Percentiles rank a stretch among this genome's conserved stretches.
These are phyloP conservation scores for Eutypella sp. DNA, from an alignment of 2,329 filamentous ascomycete genomes.

Conservation along the genomic window DNA sequence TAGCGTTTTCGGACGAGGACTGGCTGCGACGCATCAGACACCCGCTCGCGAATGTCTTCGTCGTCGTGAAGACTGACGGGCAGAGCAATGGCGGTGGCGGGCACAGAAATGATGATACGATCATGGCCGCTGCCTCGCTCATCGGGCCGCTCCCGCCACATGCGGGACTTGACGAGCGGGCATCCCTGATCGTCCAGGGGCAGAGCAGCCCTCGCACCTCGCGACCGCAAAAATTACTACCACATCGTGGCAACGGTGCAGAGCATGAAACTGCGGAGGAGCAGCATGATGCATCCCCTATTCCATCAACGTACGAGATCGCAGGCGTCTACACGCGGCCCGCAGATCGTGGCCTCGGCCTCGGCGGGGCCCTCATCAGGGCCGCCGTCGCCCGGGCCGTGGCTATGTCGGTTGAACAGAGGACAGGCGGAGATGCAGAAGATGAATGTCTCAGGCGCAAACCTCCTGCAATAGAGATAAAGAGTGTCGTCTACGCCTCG, in stretches of 20 bases:
- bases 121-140: constrained; percentile 28
- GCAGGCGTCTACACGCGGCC: constrained; percentile 34
- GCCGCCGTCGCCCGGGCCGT: constrained; percentile 4
- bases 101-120: constrained; percentile 11
- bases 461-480: constrained; percentile 15
- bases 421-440: no score
- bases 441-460: no score
- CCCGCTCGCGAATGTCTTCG: constrained; percentile 29
- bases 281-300: constrained; percentile 5
- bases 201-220: background rate
- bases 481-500: constrained; percentile 28
- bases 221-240: no score
- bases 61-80: no score
- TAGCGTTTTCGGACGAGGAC: constrained; percentile 27
- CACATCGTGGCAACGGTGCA: no score
- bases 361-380: constrained; percentile 28
- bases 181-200: constrained; percentile 11
- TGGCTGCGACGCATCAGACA: constrained; percentile 33
- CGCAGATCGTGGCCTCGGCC: constrained; percentile 29
- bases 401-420: no score
- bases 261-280: constrained; percentile 6
- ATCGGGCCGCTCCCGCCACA: constrained; percentile 26
- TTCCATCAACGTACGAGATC: constrained; percentile 26
- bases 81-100: no score
- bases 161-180: constrained; percentile 14